Conservation (phyloP, 441 rosid species). For the Codiaeum variegatum region DNA sequence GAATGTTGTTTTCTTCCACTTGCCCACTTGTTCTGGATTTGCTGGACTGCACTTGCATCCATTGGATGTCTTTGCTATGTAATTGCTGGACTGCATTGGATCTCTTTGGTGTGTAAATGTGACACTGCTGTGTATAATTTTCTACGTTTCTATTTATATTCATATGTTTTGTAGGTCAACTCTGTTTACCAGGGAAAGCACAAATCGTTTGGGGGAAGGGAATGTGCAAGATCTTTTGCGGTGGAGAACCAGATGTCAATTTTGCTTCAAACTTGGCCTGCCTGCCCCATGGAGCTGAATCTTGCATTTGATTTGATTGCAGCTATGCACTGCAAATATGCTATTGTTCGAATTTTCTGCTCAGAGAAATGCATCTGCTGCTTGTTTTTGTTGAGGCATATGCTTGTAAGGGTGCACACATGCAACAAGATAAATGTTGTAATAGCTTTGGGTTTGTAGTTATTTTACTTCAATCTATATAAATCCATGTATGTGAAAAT, state of each 20-base stretch:
- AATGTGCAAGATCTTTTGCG: conserved; percentile 17
- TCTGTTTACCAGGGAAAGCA: conserved; percentile 32
- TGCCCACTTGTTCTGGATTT: neutral
- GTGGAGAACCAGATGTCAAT: conserved; percentile 29
- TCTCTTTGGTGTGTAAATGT: neutral
- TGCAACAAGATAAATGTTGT: conserved; percentile 31
- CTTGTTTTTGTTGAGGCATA: conserved; percentile 40
- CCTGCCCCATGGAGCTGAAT: conserved; percentile 28
- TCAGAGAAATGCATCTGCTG: conserved; percentile 42
- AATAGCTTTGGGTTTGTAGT: conserved; percentile 36
- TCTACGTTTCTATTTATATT: neutral
- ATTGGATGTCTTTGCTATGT: neutral
- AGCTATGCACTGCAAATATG: conserved; percentile 12
- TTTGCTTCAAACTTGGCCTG: conserved; percentile 29
- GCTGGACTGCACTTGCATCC: neutral
- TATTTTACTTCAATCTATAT: conserved; percentile 25
- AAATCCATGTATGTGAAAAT: conserved; percentile 44
- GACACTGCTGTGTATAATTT: neutral
- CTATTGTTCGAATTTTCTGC: conserved; percentile 15
- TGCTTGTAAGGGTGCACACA: conserved; percentile 39
- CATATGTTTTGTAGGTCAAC: neutral
- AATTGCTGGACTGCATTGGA: neutral
- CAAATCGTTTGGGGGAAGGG: conserved; percentile 18
- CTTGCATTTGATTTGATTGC: conserved; percentile 19
- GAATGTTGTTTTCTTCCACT: neutral